A percentile compares a stretch with the other conserved stretches of the same genome.
phyloP scores from a whole-genome alignment of 2,329 filamentous ascomycete species.

The Stachybotrys chlorohalonatus region DNA sequence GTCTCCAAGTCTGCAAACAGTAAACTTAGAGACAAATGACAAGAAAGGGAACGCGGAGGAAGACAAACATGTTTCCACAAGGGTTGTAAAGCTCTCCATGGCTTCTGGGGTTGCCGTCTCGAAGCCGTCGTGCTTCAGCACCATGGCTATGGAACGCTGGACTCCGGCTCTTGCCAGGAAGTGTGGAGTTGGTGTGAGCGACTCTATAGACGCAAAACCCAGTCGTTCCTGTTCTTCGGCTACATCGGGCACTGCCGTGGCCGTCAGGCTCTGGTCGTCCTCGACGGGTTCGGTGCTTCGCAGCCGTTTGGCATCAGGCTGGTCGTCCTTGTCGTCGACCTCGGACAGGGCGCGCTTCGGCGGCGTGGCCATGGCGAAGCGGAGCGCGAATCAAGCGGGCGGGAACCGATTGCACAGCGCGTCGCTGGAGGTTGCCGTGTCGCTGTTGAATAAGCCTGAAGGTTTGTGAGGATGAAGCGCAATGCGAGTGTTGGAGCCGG shows the following conservation, averaged over 20 bases:
- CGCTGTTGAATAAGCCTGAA: too few relatives aligned
- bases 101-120: constrained; percentile 44
- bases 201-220: constrained; percentile 7
- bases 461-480: too few relatives aligned
- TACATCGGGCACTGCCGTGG: constrained; percentile 1
- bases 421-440: too few relatives aligned
- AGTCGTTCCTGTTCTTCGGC: neutral
- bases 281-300: constrained; percentile 2
- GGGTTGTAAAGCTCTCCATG: constrained; percentile 46
- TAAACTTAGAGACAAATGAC: constrained; percentile 11
- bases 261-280: neutral
- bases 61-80: constrained; percentile 48
- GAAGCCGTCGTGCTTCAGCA: constrained; percentile 50
- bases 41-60: neutral
- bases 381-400: too few relatives aligned
- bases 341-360: constrained; percentile 27
- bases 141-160: constrained; percentile 45
- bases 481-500: neutral
- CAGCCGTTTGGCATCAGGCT: constrained; percentile 20
- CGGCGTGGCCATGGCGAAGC: constrained; percentile 12
- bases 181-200: constrained; percentile 18
- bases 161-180: constrained; percentile 29
- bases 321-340: constrained; percentile 10
- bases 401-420: too few relatives aligned
- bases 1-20: constrained; percentile 34